These are phyloP conservation scores for Mariannaea sp. DNA, from an alignment of 2,329 filamentous ascomycete species.

Conservation along the genomic window DNA sequence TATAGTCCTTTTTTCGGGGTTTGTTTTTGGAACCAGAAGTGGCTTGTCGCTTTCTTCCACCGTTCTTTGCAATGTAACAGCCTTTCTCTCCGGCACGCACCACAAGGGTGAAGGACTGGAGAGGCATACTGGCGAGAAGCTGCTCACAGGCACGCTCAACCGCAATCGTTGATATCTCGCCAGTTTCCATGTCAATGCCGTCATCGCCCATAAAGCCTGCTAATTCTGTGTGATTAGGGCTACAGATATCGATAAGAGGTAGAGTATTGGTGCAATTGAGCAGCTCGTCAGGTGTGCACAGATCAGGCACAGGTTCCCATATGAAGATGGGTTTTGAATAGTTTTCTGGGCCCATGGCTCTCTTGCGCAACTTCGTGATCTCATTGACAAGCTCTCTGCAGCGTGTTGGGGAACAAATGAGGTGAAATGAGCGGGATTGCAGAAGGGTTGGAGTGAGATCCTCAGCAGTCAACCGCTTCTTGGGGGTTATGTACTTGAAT, in stretches of 20 bases:
- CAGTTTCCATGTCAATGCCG: constrained; percentile 59
- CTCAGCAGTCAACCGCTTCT: constrained; percentile 75
- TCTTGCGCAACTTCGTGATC: constrained; percentile 65
- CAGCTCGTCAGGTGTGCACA: constrained; percentile 73
- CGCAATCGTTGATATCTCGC: constrained; percentile 55
- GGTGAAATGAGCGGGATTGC: constrained; percentile 77
- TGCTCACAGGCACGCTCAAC: constrained; percentile 67
- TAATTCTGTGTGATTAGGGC: constrained; percentile 89
- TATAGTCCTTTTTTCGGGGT: constrained; percentile 50
- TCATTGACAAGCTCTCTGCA: constrained; percentile 76
- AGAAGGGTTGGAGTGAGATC: constrained; percentile 72
- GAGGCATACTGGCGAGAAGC: constrained; percentile 66
- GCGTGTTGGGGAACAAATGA: constrained; percentile 80
- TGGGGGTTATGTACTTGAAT: constrained; percentile 88
- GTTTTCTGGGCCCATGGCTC: constrained; percentile 39
- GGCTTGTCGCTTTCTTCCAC: constrained; percentile 53
- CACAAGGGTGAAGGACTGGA: constrained; percentile 68
- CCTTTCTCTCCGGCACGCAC: constrained; percentile 74
- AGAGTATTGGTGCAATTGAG: constrained; percentile 68
- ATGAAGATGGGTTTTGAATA: constrained; percentile 73
- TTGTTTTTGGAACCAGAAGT: constrained; percentile 36
- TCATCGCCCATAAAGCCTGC: constrained; percentile 76
- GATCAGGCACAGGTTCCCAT: constrained; percentile 94
- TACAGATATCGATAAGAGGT: constrained; percentile 65
- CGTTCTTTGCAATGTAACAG: constrained; percentile 67